These are phyloP conservation scores for Schizochytrium sp. DNA, from an alignment of 108 stramenopile genomes.

Conservation along the genomic window DNA sequence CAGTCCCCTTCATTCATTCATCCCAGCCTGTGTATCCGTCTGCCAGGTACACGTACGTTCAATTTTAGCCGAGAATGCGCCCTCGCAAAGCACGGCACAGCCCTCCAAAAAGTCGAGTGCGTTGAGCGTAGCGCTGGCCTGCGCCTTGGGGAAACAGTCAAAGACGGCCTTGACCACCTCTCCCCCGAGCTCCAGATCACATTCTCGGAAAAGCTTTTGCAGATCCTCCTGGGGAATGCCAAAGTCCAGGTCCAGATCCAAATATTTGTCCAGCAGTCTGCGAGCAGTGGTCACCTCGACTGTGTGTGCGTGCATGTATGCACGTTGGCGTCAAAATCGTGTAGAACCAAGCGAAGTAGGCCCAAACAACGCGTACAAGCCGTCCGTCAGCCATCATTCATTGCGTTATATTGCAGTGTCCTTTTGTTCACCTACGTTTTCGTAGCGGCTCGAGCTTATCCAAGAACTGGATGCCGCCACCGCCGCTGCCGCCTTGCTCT, in stretches of 20 bases:
- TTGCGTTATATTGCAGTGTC: neutral
- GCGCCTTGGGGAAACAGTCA: neutral
- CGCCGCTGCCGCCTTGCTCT: neutral
- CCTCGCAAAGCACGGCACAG: neutral
- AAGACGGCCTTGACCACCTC: neutral
- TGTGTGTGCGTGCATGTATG: neutral
- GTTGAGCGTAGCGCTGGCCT: neutral
- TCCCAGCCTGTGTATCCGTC: neutral
- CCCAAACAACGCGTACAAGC: no score
- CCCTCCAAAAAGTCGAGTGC: neutral
- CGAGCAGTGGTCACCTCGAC: neutral
- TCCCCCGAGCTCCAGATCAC: neutral
- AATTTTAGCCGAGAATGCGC: neutral
- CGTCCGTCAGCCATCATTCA: neutral
- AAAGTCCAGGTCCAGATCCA: slow-evolving; percentile 5
- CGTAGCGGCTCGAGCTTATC: neutral
- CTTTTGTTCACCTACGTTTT: neutral
- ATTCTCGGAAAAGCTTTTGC: neutral
- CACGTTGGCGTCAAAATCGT: no score
- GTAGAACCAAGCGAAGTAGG: no score
- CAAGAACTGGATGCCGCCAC: neutral
- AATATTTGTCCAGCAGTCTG: neutral
- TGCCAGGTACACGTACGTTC: neutral
- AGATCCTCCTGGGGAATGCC: slow-evolving; percentile 3
- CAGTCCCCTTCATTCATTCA: no score